These are phyloP conservation scores for Solanum appendiculatum DNA, from an alignment of 257 asterid species.

Conservation along the genomic window DNA sequence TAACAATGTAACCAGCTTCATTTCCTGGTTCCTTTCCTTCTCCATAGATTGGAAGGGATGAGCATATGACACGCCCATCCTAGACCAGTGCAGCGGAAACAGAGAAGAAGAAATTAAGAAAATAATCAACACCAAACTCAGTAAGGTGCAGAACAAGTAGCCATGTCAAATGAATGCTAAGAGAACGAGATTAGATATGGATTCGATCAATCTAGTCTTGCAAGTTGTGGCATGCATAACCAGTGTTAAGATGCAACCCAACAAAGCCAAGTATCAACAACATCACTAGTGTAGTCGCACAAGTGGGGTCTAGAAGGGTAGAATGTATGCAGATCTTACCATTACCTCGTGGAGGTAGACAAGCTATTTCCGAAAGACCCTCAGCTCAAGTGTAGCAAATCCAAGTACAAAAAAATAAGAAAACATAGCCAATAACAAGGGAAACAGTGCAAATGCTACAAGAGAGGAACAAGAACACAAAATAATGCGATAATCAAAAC, in stretches of 20 bases:
- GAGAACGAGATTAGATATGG: background rate
- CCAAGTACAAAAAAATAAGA: too few relatives aligned
- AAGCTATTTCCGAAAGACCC: too few relatives aligned
- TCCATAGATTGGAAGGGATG: constrained; percentile 68
- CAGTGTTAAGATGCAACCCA: background rate
- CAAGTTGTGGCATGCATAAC: background rate
- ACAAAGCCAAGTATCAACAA: background rate
- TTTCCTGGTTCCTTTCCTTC: constrained; percentile 65
- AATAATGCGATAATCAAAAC: too few relatives aligned
- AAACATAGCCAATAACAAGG: too few relatives aligned
- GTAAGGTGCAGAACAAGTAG: background rate
- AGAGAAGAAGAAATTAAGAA: background rate
- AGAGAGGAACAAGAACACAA: too few relatives aligned
- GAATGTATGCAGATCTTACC: too few relatives aligned
- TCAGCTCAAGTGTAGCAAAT: too few relatives aligned
- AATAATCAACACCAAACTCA: background rate
- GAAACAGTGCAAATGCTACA: too few relatives aligned
- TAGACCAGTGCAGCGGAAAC: constrained; percentile 8
- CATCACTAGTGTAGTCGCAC: too few relatives aligned
- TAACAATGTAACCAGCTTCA: constrained; percentile 80
- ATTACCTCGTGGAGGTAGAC: too few relatives aligned
- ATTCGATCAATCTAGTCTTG: background rate
- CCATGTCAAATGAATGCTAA: background rate
- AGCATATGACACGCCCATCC: constrained; percentile 73
- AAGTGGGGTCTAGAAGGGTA: too few relatives aligned